Percentiles rank a stretch among this genome's conserved stretches.
Conservation (phyloP, 2,329 filamentous ascomycete genomes). For the Trichoderma hamatum region DNA sequence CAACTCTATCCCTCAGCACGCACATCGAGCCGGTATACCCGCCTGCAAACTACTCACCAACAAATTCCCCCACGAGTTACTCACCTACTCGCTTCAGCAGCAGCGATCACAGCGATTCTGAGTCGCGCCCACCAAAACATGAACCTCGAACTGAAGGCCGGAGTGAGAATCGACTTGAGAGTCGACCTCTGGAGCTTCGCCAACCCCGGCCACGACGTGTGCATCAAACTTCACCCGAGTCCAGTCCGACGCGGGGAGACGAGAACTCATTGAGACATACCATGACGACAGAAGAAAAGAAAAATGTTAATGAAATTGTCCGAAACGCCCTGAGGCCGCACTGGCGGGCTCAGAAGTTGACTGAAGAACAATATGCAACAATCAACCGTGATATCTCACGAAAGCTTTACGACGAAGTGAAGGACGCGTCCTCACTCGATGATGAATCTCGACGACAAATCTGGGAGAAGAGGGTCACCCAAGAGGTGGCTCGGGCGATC, state of each 20-base stretch:
- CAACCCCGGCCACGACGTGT: constrained; percentile 56
- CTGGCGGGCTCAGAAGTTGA: constrained; percentile 78
- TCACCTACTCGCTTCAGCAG: constrained; percentile 58
- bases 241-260: constrained; percentile 43
- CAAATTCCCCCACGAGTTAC: constrained; percentile 75
- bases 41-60: constrained; percentile 73
- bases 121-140: constrained; percentile 38
- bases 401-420: constrained; percentile 76
- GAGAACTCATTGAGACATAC: constrained; percentile 63
- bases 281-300: constrained; percentile 81
- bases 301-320: constrained; percentile 86
- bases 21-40: constrained; percentile 75
- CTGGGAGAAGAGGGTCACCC: constrained; percentile 75
- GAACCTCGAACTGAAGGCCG: constrained; percentile 32
- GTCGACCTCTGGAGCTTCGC: constrained; percentile 51
- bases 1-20: constrained; percentile 67
- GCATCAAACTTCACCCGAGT: constrained; percentile 39
- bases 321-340: constrained; percentile 79
- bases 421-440: constrained; percentile 60
- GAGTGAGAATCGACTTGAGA: constrained; percentile 33
- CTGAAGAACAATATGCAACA: constrained; percentile 85
- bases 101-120: constrained; percentile 52
- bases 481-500: constrained; percentile 78
- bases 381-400: constrained; percentile 91
- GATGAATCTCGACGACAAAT: constrained; percentile 66